These are phyloP conservation scores for Aspergillus versicolor DNA, from an alignment of 2,329 filamentous ascomycete genomes.

Conservation along the genomic window DNA sequence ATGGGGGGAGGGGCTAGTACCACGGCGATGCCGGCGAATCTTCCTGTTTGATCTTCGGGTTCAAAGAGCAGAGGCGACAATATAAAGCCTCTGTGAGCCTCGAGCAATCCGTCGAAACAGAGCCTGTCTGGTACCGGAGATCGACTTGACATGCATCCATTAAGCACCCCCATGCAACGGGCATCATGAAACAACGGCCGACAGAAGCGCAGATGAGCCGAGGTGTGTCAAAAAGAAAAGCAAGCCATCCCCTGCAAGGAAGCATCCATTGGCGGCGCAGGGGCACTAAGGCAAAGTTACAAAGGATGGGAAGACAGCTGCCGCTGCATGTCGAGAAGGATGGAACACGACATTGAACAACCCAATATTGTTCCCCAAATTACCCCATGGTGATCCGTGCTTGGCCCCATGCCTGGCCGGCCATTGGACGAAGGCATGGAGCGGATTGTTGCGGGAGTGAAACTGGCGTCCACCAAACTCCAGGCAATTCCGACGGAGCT, in stretches of 20 bases:
- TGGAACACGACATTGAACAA: background rate
- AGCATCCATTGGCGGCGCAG: background rate
- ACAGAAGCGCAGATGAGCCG: conserved; percentile 4
- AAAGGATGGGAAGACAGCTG: background rate
- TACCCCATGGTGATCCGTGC: conserved; percentile 17
- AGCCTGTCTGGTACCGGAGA: background rate
- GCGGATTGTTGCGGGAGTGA: conserved; percentile 1
- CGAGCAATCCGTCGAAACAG: background rate
- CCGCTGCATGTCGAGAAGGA: background rate
- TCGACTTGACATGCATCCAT: background rate
- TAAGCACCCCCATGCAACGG: background rate
- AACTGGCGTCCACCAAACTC: background rate
- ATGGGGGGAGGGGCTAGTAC: background rate
- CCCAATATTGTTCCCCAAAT: conserved; percentile 12
- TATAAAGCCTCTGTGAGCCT: conserved; percentile 10
- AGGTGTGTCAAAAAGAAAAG: background rate
- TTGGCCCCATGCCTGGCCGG: conserved; percentile 4
- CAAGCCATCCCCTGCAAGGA: background rate
- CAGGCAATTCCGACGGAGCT: background rate
- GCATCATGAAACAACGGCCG: background rate
- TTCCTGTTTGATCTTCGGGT: background rate
- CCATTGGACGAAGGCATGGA: conserved; percentile 8
- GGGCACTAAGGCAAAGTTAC: conserved; percentile 1
- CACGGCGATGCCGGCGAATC: background rate
- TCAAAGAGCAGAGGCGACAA: background rate